A percentile compares a stretch with the other conserved stretches of the same genome.
Conservation (phyloP, 2,329 filamentous ascomycete genomes). For the Tolypocladium ovalisporum region DNA sequence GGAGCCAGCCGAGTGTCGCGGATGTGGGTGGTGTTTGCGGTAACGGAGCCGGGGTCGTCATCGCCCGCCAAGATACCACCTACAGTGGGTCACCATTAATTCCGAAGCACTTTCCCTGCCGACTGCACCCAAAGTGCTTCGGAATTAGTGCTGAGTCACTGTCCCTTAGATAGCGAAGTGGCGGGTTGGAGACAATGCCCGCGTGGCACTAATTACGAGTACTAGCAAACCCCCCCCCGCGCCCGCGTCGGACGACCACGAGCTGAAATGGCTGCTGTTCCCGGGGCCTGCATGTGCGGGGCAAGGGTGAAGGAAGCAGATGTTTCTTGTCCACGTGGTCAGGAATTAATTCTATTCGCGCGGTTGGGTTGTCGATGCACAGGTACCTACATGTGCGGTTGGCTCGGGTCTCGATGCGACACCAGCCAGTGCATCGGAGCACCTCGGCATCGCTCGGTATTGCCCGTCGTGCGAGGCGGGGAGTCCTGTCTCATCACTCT, state of each 20-base stretch:
- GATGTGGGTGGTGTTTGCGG: neutral
- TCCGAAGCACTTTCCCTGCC: no score
- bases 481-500: no score
- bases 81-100: no score
- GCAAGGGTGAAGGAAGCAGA: neutral
- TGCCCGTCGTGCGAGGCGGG: no score
- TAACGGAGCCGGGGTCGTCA: slow-evolving; percentile 1
- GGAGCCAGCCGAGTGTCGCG: neutral
- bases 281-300: neutral
- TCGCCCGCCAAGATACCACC: neutral
- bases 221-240: neutral
- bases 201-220: neutral
- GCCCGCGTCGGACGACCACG: neutral
- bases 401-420: neutral
- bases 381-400: neutral
- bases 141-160: no score
- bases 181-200: neutral
- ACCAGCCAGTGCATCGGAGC: no score
- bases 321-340: neutral
- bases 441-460: no score
- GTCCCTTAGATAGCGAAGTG: neutral
- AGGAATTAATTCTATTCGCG: no score
- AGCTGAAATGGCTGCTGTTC: neutral
- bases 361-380: neutral
- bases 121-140: no score